phyloP scores from a whole-genome alignment of 2,329 filamentous ascomycete genomes.

The Dothistroma septosporum region DNA sequence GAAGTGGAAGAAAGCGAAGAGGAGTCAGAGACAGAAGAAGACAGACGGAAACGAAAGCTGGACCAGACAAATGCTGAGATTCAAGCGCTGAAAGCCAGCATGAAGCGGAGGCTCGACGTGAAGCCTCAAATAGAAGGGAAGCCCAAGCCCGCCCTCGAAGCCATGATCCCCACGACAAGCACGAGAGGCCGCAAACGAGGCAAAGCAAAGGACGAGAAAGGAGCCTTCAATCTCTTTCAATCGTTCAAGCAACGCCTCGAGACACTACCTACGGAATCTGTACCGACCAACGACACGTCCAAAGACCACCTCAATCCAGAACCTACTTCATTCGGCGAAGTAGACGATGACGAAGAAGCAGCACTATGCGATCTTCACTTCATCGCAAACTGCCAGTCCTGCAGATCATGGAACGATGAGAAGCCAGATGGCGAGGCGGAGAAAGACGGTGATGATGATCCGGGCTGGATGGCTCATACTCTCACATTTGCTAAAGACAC shows the following conservation, averaged over 20 bases:
- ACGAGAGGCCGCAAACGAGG: slow-evolving; percentile 66
- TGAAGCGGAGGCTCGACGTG: slow-evolving; percentile 58
- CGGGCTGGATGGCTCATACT: slow-evolving; percentile 80
- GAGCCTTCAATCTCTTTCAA: slow-evolving; percentile 66
- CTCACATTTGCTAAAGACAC: slow-evolving; percentile 85
- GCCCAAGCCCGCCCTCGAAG: slow-evolving; percentile 65
- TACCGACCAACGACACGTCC: slow-evolving; percentile 4
- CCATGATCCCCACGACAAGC: slow-evolving; percentile 69
- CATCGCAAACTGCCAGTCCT: slow-evolving; percentile 91
- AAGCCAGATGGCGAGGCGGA: slow-evolving; percentile 53
- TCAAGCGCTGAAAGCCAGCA: slow-evolving; percentile 73
- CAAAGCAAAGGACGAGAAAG: slow-evolving; percentile 48
- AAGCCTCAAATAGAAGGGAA: slow-evolving; percentile 48
- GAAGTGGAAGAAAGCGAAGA: slow-evolving; percentile 13
- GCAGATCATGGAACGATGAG: slow-evolving; percentile 73
- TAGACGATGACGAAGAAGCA: slow-evolving; percentile 62
- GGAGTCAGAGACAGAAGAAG: slow-evolving; percentile 25
- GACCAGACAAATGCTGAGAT: slow-evolving; percentile 76
- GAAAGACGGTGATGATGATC: slow-evolving; percentile 50
- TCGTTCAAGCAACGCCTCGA: slow-evolving; percentile 78
- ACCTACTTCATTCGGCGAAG: slow-evolving; percentile 25
- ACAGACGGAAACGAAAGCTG: slow-evolving; percentile 37
- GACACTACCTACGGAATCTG: slow-evolving; percentile 24
- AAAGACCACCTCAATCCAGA: slow-evolving; percentile 9
- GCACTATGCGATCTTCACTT: slow-evolving; percentile 90